Conservation (phyloP, 371 early-diverging fungal species). For the Rhizopus microsporus region DNA sequence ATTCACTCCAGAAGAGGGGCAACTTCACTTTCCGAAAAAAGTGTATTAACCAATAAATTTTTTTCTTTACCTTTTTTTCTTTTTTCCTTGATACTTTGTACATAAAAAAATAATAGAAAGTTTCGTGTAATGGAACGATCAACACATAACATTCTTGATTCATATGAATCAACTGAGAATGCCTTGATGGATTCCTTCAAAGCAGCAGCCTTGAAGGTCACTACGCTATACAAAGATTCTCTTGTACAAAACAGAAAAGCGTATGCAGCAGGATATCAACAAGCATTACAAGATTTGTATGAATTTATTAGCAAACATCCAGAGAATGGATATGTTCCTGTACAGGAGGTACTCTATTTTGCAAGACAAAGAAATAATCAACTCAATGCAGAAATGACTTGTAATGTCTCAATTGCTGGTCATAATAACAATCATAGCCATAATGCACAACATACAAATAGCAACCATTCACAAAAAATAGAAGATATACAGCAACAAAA, state of each 20-base stretch:
- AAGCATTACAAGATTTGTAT: slow-evolving; percentile 70
- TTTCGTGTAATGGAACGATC: slow-evolving; percentile 8
- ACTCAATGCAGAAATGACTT: slow-evolving; percentile 42
- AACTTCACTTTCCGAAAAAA: not conserved
- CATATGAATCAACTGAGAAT: slow-evolving; percentile 56
- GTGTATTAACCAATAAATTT: not conserved
- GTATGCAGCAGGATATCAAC: slow-evolving; percentile 71
- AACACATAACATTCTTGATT: slow-evolving; percentile 32
- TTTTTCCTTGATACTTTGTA: not conserved
- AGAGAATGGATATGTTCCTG: slow-evolving; percentile 50
- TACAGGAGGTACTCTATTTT: slow-evolving; percentile 59
- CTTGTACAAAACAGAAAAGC: slow-evolving; percentile 62
- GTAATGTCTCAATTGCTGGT: slow-evolving; percentile 44
- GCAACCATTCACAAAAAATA: not conserved
- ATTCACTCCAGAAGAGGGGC: not conserved
- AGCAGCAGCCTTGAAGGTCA: slow-evolving; percentile 69
- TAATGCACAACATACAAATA: slow-evolving; percentile 2
- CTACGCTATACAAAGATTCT: slow-evolving; percentile 73
- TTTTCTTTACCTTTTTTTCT: not conserved
- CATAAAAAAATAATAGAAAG: not conserved
- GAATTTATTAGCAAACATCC: slow-evolving; percentile 51
- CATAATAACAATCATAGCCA: slow-evolving; percentile 40
- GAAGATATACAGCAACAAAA: slow-evolving; percentile 15
- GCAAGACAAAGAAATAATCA: slow-evolving; percentile 52
- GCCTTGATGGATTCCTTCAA: slow-evolving; percentile 65